Evolutionary conservation across 371 early-diverging fungal genomes (phyloP), one percentile per base, ranked within the genome.

Genomic region (Mucor irregularis): DNA sequence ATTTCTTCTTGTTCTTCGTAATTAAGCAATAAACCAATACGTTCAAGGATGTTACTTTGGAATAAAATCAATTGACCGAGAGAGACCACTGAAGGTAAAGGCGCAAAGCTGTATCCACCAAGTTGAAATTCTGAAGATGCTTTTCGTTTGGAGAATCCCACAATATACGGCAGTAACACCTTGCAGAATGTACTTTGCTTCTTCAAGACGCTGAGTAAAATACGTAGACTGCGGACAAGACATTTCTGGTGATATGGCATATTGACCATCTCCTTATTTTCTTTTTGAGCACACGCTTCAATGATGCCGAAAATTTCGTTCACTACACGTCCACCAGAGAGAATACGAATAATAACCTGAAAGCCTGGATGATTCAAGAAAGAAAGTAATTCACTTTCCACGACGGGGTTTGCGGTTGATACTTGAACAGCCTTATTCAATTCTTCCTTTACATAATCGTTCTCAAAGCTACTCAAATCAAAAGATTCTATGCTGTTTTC

Each of bases 321-420:
- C 14, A 89, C 66, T 5, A 94, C 73, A 35, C 81, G 76, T 14
- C 90, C 83, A 11, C 92, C 94, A 3, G 88, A 83, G 16, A 97
- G 68, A n/a, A 95, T 59, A 16, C 90, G 82, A 21, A 82, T 76
- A 40, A 89, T 59, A 3, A 97, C 77, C 53, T 93, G 89, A 58
- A 92, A 96, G 1, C 93, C 97, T 4, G 96, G 95, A 38, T 96
- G 96, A 5, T 72, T 62, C 10, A 82, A 33, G 33, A 62, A 71
- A 0, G 24, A 25, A 5, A 62, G 49, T 14, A 76, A 39, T 7
- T 24, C 47, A n/a, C 13, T 11, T 22, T 48, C 43, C 5, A 52
- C 14, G 3, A 2, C 21, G 9, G 38, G 13, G 14, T 37, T 44
- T 1, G 30, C 19, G 21, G 24, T 7, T 10, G n/a, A 25, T 4